These are phyloP conservation scores for Neoconidiobolus thromboides DNA, from an alignment of 371 early-diverging fungal species.

Conservation along the genomic window DNA sequence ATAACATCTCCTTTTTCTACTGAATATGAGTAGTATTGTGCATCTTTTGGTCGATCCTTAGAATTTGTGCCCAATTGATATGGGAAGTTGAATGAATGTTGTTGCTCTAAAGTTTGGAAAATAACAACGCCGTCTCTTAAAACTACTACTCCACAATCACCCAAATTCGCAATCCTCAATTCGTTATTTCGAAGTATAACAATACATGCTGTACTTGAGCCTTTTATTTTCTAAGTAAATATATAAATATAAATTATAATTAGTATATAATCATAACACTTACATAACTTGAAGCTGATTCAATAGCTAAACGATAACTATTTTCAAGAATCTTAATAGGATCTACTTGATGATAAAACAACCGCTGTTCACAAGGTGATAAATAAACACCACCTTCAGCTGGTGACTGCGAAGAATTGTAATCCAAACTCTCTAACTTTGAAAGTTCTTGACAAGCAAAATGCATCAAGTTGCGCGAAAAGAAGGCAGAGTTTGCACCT, in stretches of 20 bases:
- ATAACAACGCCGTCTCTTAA: conserved; percentile 71
- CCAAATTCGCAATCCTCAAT: conserved; percentile 79
- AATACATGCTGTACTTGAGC: conserved; percentile 78
- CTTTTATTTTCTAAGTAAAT: conserved; percentile 32
- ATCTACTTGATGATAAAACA: conserved; percentile 46
- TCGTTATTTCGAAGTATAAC: conserved; percentile 76
- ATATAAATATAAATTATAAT: not conserved
- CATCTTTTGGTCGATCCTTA: conserved; percentile 40
- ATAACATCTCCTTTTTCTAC: conserved; percentile 58
- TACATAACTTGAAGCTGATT: conserved; percentile 4
- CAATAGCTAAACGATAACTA: conserved; percentile 45
- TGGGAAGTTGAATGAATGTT: conserved; percentile 67
- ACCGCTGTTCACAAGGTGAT: conserved; percentile 27
- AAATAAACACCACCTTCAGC: not conserved
- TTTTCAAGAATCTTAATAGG: conserved; percentile 57
- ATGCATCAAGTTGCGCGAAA: conserved; percentile 83
- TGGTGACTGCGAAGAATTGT: conserved; percentile 6
- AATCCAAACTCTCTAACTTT: conserved; percentile 45
- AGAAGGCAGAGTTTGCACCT: conserved; percentile 65
- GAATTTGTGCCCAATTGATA: conserved; percentile 57
- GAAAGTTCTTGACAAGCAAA: conserved; percentile 65
- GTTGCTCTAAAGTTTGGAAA: conserved; percentile 80
- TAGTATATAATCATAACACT: not conserved
- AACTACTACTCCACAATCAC: conserved; percentile 80
- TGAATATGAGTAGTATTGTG: conserved; percentile 59